Percentiles rank a stretch among this genome's conserved stretches.
phyloP scores from a whole-genome alignment of 352 stramenopile genomes.

The Phytopythium helicoides region DNA sequence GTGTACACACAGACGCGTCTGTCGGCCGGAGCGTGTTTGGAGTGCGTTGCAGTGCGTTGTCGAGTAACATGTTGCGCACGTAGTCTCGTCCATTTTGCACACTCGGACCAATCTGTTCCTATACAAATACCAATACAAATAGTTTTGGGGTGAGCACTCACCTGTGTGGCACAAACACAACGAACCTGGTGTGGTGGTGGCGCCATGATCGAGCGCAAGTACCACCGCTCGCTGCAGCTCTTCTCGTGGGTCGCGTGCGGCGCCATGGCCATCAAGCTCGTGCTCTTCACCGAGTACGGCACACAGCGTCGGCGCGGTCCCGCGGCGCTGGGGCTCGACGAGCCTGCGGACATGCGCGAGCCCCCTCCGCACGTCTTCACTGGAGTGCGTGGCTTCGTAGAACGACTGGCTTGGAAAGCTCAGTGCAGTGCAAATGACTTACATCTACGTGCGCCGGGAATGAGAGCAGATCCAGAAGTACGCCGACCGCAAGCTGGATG shows the following conservation, averaged over 20 bases:
- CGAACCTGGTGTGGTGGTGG: too few relatives aligned
- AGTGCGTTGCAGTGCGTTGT: too few relatives aligned
- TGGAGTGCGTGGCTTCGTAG: constrained; percentile 30
- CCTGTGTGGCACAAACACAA: too few relatives aligned
- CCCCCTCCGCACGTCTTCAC: constrained; percentile 80
- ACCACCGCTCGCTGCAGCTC: constrained; percentile 80
- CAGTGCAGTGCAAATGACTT: constrained; percentile 2
- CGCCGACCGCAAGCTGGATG: constrained; percentile 80
- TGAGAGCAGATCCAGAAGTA: constrained; percentile 62
- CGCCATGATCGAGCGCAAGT: constrained; percentile 89
- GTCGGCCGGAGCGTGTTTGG: too few relatives aligned
- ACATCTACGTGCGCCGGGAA: not conserved
- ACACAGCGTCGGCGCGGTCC: constrained; percentile 34
- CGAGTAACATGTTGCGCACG: too few relatives aligned
- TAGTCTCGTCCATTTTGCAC: too few relatives aligned
- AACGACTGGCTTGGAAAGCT: not conserved
- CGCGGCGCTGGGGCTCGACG: constrained; percentile 51
- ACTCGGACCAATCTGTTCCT: too few relatives aligned
- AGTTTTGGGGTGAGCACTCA: too few relatives aligned
- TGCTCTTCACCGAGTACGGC: constrained; percentile 84
- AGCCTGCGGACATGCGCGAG: constrained; percentile 30
- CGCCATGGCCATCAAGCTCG: constrained; percentile 80
- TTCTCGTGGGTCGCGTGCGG: constrained; percentile 78
- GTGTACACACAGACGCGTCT: too few relatives aligned
- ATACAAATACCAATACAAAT: too few relatives aligned